Conservation (phyloP, 768 basidiomycete species). For the Leccinum fibrillosum region DNA sequence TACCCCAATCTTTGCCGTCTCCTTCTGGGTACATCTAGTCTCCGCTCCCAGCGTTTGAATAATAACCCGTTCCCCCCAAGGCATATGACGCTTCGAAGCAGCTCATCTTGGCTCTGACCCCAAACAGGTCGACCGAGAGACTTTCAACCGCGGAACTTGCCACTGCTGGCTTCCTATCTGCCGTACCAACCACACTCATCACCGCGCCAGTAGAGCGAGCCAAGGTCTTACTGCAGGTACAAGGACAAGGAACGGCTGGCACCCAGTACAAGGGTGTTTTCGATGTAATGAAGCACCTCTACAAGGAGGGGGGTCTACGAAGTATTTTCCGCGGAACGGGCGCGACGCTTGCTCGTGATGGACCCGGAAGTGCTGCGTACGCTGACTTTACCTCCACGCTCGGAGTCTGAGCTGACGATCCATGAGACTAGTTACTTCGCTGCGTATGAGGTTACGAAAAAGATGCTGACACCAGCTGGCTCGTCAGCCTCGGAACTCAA, state of each 20-base stretch:
- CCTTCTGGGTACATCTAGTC: conserved; percentile 77
- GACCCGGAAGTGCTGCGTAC: conserved; percentile 94
- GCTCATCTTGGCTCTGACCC: conserved; percentile 74
- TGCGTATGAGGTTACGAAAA: conserved; percentile 93
- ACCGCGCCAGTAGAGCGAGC: conserved; percentile 97
- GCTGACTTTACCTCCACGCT: conserved; percentile 29
- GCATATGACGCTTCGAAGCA: conserved; percentile 93
- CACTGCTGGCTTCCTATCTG: conserved; percentile 89
- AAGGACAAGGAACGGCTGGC: conserved; percentile 77
- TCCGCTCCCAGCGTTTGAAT: neutral
- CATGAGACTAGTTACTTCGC: conserved; percentile 77
- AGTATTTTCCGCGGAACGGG: conserved; percentile 91
- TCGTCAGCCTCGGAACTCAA: conserved; percentile 79
- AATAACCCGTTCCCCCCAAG: conserved; percentile 37
- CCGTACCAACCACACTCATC: conserved; percentile 85
- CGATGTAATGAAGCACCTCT: conserved; percentile 87
- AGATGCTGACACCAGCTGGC: conserved; percentile 75
- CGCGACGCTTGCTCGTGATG: conserved; percentile 94
- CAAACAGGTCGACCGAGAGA: conserved; percentile 60
- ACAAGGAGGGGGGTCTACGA: conserved; percentile 88
- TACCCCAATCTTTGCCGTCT: conserved; percentile 96
- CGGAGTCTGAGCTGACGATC: conserved; percentile 4
- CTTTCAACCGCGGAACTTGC: conserved; percentile 82
- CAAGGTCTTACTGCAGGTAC: conserved; percentile 93
- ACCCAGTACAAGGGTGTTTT: conserved; percentile 84